Percentiles rank a stretch among this genome's conserved stretches.
phyloP scores from a whole-genome alignment of 2,329 filamentous ascomycete species.

The Samsoniella hepiali region DNA sequence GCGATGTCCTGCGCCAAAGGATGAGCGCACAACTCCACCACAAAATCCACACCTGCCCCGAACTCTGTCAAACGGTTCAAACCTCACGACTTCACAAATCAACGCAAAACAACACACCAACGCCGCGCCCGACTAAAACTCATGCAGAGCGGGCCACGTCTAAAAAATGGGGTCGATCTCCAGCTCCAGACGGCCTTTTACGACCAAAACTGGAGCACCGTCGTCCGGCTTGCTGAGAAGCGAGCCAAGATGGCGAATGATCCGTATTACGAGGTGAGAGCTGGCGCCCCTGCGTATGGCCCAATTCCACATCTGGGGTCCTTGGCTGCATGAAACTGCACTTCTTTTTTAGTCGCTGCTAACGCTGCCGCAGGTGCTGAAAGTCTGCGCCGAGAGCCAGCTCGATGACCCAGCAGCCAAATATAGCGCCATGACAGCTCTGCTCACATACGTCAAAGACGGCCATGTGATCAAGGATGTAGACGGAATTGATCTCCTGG shows the following conservation, averaged over 20 bases:
- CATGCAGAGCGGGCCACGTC: slow-evolving; percentile 37
- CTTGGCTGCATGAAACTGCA: neutral
- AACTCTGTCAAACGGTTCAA: slow-evolving; percentile 9
- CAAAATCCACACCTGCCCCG: slow-evolving; percentile 12
- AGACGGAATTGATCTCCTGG: slow-evolving; percentile 51
- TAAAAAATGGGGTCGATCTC: slow-evolving; percentile 50
- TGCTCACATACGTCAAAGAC: slow-evolving; percentile 47
- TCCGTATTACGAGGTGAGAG: slow-evolving; percentile 52
- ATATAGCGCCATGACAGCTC: slow-evolving; percentile 41
- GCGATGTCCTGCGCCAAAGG: neutral
- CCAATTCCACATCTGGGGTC: too few species aligned
- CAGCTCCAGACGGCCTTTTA: slow-evolving; percentile 55
- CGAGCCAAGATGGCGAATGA: slow-evolving; percentile 48
- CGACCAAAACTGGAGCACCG: slow-evolving; percentile 52
- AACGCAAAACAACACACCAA: neutral
- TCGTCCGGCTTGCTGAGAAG: slow-evolving; percentile 51
- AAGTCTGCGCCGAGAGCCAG: slow-evolving; percentile 49
- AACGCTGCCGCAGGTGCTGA: slow-evolving; percentile 38
- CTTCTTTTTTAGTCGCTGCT: neutral
- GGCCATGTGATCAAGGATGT: slow-evolving; percentile 46
- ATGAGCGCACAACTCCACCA: slow-evolving; percentile 11
- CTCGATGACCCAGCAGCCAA: slow-evolving; percentile 48
- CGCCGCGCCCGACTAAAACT: neutral
- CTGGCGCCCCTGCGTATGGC: neutral
- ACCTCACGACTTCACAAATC: slow-evolving; percentile 14